Conservation (phyloP, 805 yeast genomes). For the Candida khao-thaluensis region DNA sequence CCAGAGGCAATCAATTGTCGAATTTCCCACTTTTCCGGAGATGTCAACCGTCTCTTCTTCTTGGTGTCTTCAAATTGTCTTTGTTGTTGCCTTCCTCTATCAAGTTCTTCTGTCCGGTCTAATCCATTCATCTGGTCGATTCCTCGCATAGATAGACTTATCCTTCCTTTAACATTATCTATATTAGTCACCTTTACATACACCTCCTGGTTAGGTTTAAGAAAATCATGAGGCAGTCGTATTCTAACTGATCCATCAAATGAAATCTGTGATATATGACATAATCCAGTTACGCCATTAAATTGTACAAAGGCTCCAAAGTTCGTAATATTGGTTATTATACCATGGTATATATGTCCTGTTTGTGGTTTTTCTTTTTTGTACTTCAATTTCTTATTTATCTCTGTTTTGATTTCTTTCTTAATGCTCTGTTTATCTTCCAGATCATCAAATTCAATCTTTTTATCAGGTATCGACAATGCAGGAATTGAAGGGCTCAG, state of each 20-base stretch:
- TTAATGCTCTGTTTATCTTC: conserved; percentile 6
- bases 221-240: conserved; percentile 56
- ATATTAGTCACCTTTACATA: conserved; percentile 54
- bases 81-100: conserved; percentile 12
- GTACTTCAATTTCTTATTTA: neutral
- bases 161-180: conserved; percentile 33
- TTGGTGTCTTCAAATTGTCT: conserved; percentile 1
- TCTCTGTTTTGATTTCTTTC: conserved; percentile 9
- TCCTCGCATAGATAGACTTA: conserved; percentile 63
- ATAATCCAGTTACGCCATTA: conserved; percentile 51
- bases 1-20: conserved; percentile 81
- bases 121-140: conserved; percentile 71
- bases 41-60: conserved; percentile 51
- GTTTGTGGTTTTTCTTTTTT: conserved; percentile 24
- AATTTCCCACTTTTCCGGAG: conserved; percentile 91
- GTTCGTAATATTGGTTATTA: conserved; percentile 54
- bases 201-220: conserved; percentile 58
- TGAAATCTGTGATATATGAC: conserved; percentile 73
- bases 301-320: conserved; percentile 81
- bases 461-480: conserved; percentile 19
- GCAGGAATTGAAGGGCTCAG: conserved; percentile 3
- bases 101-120: conserved; percentile 25
- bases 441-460: conserved; percentile 11
- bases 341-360: conserved; percentile 58
- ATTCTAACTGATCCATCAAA: conserved; percentile 44